Evolutionary conservation across 1,284 basidiomycete species (phyloP), one percentile per base, ranked within the genome.

Genomic region (Wolfiporia cocos): DNA sequence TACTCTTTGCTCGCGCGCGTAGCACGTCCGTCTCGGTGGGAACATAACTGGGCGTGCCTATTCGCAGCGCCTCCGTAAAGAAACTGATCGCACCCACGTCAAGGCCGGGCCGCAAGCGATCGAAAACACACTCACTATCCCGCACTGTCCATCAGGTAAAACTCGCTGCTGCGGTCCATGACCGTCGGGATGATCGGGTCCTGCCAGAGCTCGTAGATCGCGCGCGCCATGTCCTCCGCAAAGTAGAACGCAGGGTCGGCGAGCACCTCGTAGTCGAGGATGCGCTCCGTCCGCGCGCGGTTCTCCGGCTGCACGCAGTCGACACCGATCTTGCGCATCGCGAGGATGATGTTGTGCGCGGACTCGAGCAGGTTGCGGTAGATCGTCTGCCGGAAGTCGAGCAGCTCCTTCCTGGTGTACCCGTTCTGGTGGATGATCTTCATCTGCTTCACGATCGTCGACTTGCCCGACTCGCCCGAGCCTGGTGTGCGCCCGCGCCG

Each of bases 391-490:
- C 87, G 75, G 66, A 82, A 96, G 2, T 81, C 72, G 47, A 86
- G 68, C 30, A 94, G 76, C 64, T 98, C 94, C 1, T 90, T 78
- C 18, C 67, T 65, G 0, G 81, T 81, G 67, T 93, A 98, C 6
- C 95, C 95, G 54, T 89, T 86, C 64, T 97, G 92, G 64, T 97
- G 92, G 47, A 98, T 95, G 51, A 98, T 97, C 74, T 96, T 97
- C 94, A 98, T 98, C 67, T 98, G 95, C 67, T 97, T 98, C 36
- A 97, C 92, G 51, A 98, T 92, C 0, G 94, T 98, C 4, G 83
- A 88, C 69, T 97, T 97, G 24, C 94, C 95, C 1, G 90, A 94
- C 70, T 86, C 84, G 55, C 83, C 83, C n/a, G 82, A 83, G 46
- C 81, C 81, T 81, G 54, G n/a, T n/a, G n/a, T n/a, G n/a, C n/a